phyloP scores from a whole-genome alignment of 2,329 filamentous ascomycete species.

The Penicillium concentricum region DNA sequence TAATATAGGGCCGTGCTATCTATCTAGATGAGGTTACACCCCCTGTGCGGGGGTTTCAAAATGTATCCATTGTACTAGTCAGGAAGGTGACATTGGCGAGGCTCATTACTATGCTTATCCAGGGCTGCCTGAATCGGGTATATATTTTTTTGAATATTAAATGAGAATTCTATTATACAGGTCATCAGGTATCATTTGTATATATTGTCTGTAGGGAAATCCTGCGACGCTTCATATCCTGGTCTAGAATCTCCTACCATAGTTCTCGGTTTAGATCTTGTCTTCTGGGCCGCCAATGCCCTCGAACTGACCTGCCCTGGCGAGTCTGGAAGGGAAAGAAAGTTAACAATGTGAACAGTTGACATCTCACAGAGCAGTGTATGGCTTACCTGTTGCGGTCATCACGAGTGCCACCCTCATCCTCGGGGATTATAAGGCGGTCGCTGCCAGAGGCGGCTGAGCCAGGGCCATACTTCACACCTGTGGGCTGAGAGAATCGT shows the following conservation, averaged over 20 bases:
- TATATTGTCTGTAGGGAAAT: conserved; percentile 17
- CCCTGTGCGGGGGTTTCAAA: not conserved
- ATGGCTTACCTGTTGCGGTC: conserved; percentile 36
- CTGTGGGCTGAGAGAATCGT: conserved; percentile 36
- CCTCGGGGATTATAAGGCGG: conserved; percentile 40
- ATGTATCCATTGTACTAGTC: not conserved
- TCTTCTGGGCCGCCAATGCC: conserved; percentile 38
- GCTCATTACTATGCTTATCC: not conserved
- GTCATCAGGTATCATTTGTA: conserved; percentile 5
- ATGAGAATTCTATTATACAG: not conserved
- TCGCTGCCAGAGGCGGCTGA: conserved; percentile 37
- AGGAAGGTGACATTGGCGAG: not conserved
- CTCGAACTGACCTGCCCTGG: conserved; percentile 38
- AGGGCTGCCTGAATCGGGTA: not conserved
- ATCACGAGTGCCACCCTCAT: conserved; percentile 43
- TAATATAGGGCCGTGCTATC: too few relatives aligned
- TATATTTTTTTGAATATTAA: not conserved
- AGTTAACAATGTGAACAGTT: conserved; percentile 1
- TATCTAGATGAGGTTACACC: not conserved
- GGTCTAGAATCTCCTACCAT: conserved; percentile 26
- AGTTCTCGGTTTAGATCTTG: conserved; percentile 26
- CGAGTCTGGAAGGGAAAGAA: conserved; percentile 25
- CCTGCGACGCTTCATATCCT: conserved; percentile 25
- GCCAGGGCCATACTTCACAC: conserved; percentile 39
- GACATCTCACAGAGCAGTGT: too few relatives aligned